Evolutionary conservation across 768 basidiomycete species (phyloP).

Genomic region (Auricularia heimuer): DNA sequence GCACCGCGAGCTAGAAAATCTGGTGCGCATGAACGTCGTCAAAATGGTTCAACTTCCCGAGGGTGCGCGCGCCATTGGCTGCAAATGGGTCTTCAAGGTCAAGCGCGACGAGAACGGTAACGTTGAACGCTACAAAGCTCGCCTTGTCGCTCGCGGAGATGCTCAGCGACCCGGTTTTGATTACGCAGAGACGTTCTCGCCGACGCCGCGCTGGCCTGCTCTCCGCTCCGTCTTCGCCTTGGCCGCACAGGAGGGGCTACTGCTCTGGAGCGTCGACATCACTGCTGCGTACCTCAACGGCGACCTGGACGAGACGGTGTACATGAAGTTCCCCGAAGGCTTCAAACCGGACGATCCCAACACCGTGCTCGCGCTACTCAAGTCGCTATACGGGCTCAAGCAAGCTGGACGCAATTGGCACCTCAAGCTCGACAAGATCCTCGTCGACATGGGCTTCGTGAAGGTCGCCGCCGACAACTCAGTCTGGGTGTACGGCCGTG

Average conservation of each 20-base stretch:
- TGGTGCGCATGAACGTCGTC: no score
- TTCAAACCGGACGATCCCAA: not conserved
- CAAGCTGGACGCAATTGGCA: slow-evolving; percentile 24
- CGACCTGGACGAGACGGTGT: slow-evolving; percentile 15
- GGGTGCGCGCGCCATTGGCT: no score
- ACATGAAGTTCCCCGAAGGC: slow-evolving; percentile 16
- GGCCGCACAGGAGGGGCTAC: slow-evolving; percentile 7
- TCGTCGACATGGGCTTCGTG: slow-evolving; percentile 15
- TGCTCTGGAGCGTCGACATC: slow-evolving; percentile 9
- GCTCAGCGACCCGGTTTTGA: slow-evolving; percentile 16
- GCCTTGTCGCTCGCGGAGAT: slow-evolving; percentile 19
- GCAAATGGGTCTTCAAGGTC: slow-evolving; percentile 9
- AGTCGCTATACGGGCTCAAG: slow-evolving; percentile 14
- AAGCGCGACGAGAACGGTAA: slow-evolving; percentile 8
- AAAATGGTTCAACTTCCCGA: no score
- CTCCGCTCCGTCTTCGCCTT: slow-evolving; percentile 6
- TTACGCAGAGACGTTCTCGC: slow-evolving; percentile 17
- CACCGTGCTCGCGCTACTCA: not conserved
- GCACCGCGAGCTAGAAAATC: no score
- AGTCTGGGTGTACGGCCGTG: slow-evolving; percentile 10
- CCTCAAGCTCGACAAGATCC: slow-evolving; percentile 13
- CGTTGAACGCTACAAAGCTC: no score
- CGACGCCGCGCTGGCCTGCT: slow-evolving; percentile 2
- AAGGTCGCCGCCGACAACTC: slow-evolving; percentile 14
- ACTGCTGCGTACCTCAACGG: slow-evolving; percentile 15